Percentiles rank a stretch among this genome's conserved stretches.
These are phyloP conservation scores for Ceratobasidium theobromae DNA, from an alignment of 1,284 basidiomycete genomes.

Conservation along the genomic window DNA sequence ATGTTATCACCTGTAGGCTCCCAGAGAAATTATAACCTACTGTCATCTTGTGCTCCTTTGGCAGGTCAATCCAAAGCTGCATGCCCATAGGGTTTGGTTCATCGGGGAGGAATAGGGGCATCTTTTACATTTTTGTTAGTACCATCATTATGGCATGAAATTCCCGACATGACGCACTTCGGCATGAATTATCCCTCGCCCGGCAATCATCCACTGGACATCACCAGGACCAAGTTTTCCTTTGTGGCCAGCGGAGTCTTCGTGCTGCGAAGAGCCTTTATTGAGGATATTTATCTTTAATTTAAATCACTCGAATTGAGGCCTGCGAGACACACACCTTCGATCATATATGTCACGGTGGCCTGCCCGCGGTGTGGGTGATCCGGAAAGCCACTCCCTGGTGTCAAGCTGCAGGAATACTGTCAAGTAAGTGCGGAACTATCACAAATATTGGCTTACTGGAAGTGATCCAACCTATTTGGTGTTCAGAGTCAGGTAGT, in stretches of 20 bases:
- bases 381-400: constrained; percentile 57
- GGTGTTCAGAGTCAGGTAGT: neutral
- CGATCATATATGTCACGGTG: constrained; percentile 85
- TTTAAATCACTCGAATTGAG: neutral
- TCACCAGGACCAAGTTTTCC: constrained; percentile 73
- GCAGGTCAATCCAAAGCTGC: constrained; percentile 94
- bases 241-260: constrained; percentile 89
- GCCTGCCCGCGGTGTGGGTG: constrained; percentile 90
- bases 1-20: neutral
- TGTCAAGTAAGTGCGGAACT: constrained; percentile 22
- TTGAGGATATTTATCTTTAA: neutral
- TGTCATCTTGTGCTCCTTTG: constrained; percentile 83
- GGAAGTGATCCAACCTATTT: constrained; percentile 65
- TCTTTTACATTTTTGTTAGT: constrained; percentile 42
- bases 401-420: constrained; percentile 48
- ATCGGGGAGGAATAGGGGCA: constrained; percentile 79
- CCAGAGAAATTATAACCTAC: constrained; percentile 45
- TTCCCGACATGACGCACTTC: constrained; percentile 45
- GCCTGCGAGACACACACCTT: too few species aligned
- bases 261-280: constrained; percentile 66
- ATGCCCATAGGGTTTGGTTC: constrained; percentile 73
- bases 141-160: neutral
- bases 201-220: constrained; percentile 95
- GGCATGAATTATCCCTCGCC: constrained; percentile 65
- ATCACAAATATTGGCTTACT: constrained; percentile 61